Base-by-base conservation (phyloP, 2,329 filamentous ascomycete genomes). In the Hypocreales sp. region DNA sequence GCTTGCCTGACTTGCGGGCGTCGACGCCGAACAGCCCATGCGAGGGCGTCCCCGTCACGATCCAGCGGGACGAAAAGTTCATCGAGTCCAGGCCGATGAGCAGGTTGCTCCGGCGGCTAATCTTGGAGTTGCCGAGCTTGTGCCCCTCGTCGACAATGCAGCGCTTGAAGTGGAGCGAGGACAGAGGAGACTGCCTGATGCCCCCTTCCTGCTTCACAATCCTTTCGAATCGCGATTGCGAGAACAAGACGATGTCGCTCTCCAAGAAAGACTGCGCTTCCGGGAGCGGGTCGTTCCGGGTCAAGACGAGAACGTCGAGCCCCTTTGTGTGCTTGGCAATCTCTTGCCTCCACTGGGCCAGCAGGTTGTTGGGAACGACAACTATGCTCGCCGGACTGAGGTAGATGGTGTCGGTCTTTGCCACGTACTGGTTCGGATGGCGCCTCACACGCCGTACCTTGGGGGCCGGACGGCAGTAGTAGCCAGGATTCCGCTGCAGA, bases 81-180 rank as follows among this genome's bases (percentile, higher is more conserved):
- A 78, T 47, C 9, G 47, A 46, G 12, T 73, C 62, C 2, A 75
- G 47, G 2, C 61, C 57, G 3, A 56, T 44, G 13, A 69, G 53
- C 5, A 72, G 41, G 22, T 65, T 60, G 24, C 72, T 82, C 38
- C 61, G 70, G 27, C 58, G 59, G 8, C 58, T 56, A 5, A 52
- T 48, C 3, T 53, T 64, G 1, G 67, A 68, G 20, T 79, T 77
- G 0, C 82, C 81, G 32, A 93, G 74, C 32, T 69, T 79, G 46
- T 94, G 84, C 0, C 87, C 87, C 59, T 94, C 87, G 37, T 95
- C 87, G 12, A 92, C 78, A 24, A 95, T 86, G 25, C 92, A 75
- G 2, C 87, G 67, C 40, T 93, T 76, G 65, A 87, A 93, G 39
- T 82, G 83, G 4, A 94, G 51, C 7, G 68, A 52, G 21, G 72